Percentiles rank a stretch among this genome's conserved stretches.
phyloP scores from a whole-genome alignment of 2,329 filamentous ascomycete genomes.

The Colletotrichum phormii region DNA sequence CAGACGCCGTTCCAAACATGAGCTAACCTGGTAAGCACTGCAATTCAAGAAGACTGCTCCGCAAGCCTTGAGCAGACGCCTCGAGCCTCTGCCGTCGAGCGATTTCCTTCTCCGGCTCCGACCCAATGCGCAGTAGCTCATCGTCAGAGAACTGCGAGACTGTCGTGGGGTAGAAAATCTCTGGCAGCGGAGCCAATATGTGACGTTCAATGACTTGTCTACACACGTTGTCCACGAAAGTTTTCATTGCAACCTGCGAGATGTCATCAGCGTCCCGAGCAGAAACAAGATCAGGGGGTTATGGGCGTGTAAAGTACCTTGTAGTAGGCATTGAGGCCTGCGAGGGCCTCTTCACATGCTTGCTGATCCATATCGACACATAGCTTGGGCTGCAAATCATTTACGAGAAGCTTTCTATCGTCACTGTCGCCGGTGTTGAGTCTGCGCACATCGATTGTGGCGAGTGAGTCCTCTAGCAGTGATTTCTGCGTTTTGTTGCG shows the following conservation, averaged over 20 bases:
- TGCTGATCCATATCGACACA: slow-evolving; percentile 37
- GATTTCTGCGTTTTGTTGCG: slow-evolving; percentile 27
- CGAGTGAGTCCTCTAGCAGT: neutral
- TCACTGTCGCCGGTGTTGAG: too few relatives aligned
- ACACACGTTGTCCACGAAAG: slow-evolving; percentile 42
- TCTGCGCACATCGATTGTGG: too few relatives aligned
- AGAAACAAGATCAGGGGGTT: neutral
- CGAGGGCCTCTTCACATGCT: slow-evolving; percentile 37
- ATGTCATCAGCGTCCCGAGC: accelerated
- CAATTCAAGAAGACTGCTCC: slow-evolving; percentile 9
- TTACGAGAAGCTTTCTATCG: neutral
- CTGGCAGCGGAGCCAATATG: slow-evolving; percentile 29
- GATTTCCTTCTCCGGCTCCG: slow-evolving; percentile 17
- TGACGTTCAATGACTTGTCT: slow-evolving; percentile 41
- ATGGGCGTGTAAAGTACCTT: slow-evolving; percentile 27
- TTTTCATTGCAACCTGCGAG: slow-evolving; percentile 31
- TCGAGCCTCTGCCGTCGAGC: slow-evolving; percentile 6
- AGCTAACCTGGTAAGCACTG: slow-evolving; percentile 9
- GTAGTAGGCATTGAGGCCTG: slow-evolving; percentile 40
- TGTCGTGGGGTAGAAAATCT: slow-evolving; percentile 5
- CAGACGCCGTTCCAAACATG: neutral
- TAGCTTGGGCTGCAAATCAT: neutral
- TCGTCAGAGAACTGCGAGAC: slow-evolving; percentile 9
- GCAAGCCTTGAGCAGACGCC: neutral
- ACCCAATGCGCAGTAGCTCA: slow-evolving; percentile 23